phyloP scores from a whole-genome alignment of 139 green algal species.

The Prasinococcaceae sp. region DNA sequence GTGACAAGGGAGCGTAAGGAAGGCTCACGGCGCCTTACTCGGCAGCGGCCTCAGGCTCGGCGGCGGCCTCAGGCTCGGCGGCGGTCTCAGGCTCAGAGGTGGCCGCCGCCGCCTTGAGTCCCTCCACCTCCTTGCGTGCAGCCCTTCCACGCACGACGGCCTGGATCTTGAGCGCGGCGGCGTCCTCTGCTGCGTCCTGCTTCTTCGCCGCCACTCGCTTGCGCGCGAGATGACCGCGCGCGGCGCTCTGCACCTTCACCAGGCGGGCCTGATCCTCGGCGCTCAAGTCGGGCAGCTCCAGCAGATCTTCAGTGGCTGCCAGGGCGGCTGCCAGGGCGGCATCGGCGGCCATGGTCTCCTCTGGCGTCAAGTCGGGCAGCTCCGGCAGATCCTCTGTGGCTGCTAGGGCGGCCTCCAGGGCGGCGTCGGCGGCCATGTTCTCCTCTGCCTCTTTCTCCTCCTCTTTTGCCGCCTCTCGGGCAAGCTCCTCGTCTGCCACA shows the following conservation, averaged over 20 bases:
- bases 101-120: no score
- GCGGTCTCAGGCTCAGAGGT: no score
- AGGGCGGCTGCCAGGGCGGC: not conserved
- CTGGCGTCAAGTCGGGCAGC: not conserved
- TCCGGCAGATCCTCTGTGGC: not conserved
- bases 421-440: not conserved
- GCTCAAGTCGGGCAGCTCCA: not conserved
- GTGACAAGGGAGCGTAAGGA: no score
- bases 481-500: no score
- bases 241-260: constrained; percentile 1
- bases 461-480: no score
- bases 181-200: no score
- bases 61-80: no score
- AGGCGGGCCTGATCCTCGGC: not conserved
- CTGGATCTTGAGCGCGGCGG: not conserved
- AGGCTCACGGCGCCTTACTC: no score
- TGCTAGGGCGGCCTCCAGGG: not conserved
- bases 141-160: not conserved
- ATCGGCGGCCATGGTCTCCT: no score
- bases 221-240: constrained; percentile 5
- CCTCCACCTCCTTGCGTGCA: no score
- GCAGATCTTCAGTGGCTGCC: not conserved
- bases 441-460: no score
- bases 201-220: constrained; percentile 4
- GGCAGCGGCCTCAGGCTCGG: no score